Evolutionary conservation across 2,329 filamentous ascomycete genomes (phyloP).

Genomic region (Exophiala lecanii-corni): DNA sequence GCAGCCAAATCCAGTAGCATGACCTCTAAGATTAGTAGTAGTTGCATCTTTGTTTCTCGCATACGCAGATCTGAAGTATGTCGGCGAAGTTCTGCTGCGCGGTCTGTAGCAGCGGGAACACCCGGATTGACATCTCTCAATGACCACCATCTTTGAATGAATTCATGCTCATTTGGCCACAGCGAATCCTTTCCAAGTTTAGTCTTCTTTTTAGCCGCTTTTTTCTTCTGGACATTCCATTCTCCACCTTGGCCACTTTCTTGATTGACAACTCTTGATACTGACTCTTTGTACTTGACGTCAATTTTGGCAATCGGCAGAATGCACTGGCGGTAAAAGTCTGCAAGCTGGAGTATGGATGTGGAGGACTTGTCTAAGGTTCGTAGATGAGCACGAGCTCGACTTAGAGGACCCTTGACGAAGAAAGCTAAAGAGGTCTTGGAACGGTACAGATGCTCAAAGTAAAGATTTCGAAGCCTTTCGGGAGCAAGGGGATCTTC

Average conservation of each 20-base stretch:
- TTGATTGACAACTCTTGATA: constrained; percentile 38
- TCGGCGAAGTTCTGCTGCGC: constrained; percentile 30
- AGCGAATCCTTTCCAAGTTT: constrained; percentile 45
- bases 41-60: constrained; percentile 47
- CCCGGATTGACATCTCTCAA: constrained; percentile 28
- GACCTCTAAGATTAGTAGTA: constrained; percentile 46
- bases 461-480: constrained; percentile 23
- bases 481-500: constrained; percentile 11
- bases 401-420: constrained; percentile 46
- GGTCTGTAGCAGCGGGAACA: not conserved
- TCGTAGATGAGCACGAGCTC: constrained; percentile 40
- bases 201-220: constrained; percentile 32
- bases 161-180: constrained; percentile 41
- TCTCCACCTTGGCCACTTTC: constrained; percentile 28
- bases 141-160: constrained; percentile 45
- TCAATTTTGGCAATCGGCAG: constrained; percentile 45
- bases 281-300: constrained; percentile 43
- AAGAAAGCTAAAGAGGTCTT: constrained; percentile 49
- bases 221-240: constrained; percentile 28
- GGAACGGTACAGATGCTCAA: constrained; percentile 26
- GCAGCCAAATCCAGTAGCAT: constrained; percentile 37
- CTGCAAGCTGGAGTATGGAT: constrained; percentile 30
- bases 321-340: constrained; percentile 40
- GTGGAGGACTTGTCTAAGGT: constrained; percentile 25
- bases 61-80: constrained; percentile 41